Base-by-base conservation (phyloP, 495 filamentous ascomycete species). In the Podospora pseudocomata region DNA sequence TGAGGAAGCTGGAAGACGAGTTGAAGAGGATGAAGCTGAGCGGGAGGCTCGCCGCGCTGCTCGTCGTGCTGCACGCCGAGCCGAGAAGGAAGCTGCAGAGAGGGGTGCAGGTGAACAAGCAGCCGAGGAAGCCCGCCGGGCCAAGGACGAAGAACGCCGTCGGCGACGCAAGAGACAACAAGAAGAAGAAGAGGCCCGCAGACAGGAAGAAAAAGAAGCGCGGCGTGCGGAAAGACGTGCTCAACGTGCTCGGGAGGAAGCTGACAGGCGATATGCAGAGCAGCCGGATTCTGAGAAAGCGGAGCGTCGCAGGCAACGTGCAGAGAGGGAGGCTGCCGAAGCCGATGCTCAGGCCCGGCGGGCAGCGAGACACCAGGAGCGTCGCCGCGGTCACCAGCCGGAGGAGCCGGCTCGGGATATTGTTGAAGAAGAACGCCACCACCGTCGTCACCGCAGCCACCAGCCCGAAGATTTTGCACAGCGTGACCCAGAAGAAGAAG, bases 41-140 rank as follows among this genome's bases (percentile, higher is more conserved):
- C 82, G 83, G 19, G 85, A 87, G 68, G 84, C 83, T 11, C 82
- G 84, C 53, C 83, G 84, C 15, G 85, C 81, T 2, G 84, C 83
- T 54, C 80, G 84, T 28, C 82, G 80, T 58, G 80, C 81, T n/a
- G 39, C 39, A 5, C 79, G 77, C 44, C 78, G 77, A 39, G 78
- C 77, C 4, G 83, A 84, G 56, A 80, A 84, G 60, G 83, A 81
- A 64, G 82, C 82, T 4, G 80, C 79, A 19, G 83, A 84, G 60
- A 79, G 75, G 64, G 81, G 77, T 4, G 80, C 80, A 0, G 78
- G 77, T 28, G 82, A 85, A 57, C 76, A 73, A 58, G 80, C 79
- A 6, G 83, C 81, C 19, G 85, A 85, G 63, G 82, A 85, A 27
- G 76, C 78, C 2, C 81, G 78, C 54, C 75, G 76, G 20, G 76